Evolutionary conservation across 2,329 filamentous ascomycete genomes (phyloP).

Genomic region (Alternaria angustiovoidea): DNA sequence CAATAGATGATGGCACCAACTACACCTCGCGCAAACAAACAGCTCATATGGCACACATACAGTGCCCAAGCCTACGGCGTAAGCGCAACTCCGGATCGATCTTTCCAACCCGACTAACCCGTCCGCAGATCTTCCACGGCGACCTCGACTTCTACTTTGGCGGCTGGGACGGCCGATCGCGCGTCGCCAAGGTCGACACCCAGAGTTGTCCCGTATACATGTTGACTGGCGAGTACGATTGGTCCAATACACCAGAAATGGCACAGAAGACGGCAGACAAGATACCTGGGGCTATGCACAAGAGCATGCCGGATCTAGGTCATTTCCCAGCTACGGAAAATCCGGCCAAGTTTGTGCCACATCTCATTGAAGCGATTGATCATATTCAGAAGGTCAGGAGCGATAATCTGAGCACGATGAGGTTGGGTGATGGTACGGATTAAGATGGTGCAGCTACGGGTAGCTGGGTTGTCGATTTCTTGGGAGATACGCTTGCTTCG

Average conservation of each 20-base stretch:
- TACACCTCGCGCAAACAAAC: constrained; percentile 55
- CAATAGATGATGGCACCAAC: constrained; percentile 57
- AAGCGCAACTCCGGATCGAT: background rate
- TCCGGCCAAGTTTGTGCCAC: constrained; percentile 50
- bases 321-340: constrained; percentile 60
- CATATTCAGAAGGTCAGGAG: constrained; percentile 48
- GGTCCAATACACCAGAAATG: constrained; percentile 59
- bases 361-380: constrained; percentile 51
- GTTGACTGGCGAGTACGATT: constrained; percentile 61
- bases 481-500: too few relatives aligned
- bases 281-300: constrained; percentile 56
- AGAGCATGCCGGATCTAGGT: constrained; percentile 56
- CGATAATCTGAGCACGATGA: constrained; percentile 42
- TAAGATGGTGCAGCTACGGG: background rate
- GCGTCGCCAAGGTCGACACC: constrained; percentile 57
- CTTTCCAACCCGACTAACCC: background rate
- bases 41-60: constrained; percentile 61
- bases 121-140: constrained; percentile 57
- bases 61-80: constrained; percentile 59
- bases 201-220: constrained; percentile 61
- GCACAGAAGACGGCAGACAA: constrained; percentile 57
- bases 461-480: too few relatives aligned
- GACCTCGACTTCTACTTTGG: constrained; percentile 62
- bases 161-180: constrained; percentile 58
- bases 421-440: constrained; percentile 39